Percentiles rank a stretch among this genome's conserved stretches.
Evolutionary conservation across 495 filamentous ascomycete genomes (phyloP).

Genomic region (Penicillium angulare): DNA sequence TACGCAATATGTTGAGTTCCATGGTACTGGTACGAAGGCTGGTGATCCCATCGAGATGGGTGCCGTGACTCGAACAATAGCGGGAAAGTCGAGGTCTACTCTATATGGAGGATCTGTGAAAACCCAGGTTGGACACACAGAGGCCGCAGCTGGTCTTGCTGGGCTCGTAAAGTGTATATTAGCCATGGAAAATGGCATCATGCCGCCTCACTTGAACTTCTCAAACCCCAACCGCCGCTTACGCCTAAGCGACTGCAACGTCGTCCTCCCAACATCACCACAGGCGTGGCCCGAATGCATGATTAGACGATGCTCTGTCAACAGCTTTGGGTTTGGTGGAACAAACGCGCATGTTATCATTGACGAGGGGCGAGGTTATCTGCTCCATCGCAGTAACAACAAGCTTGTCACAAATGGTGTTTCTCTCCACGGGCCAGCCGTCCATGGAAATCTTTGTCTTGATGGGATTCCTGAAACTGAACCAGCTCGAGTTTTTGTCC

Average conservation of each 20-base stretch:
- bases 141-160: constrained; percentile 54
- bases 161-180: constrained; percentile 53
- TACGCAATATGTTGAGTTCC: constrained; percentile 23
- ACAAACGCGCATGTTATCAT: constrained; percentile 62
- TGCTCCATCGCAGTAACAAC: background rate
- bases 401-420: background rate
- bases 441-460: too few relatives aligned
- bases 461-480: too few relatives aligned
- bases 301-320: background rate
- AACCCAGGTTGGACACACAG: constrained; percentile 49
- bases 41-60: constrained; percentile 54
- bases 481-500: too few relatives aligned
- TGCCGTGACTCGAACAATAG: constrained; percentile 37
- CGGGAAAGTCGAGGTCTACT: background rate
- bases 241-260: background rate
- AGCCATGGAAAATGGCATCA: constrained; percentile 41
- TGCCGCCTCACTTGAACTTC: constrained; percentile 56
- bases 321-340: constrained; percentile 62
- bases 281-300: background rate
- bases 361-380: constrained; percentile 27
- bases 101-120: constrained; percentile 29
- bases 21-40: constrained; percentile 51
- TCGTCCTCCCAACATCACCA: background rate
- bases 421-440: background rate
- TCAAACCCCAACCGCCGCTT: constrained; percentile 38